Conservation (phyloP, 2,329 filamentous ascomycete genomes). For the Ophiostoma novo-ulmi region DNA sequence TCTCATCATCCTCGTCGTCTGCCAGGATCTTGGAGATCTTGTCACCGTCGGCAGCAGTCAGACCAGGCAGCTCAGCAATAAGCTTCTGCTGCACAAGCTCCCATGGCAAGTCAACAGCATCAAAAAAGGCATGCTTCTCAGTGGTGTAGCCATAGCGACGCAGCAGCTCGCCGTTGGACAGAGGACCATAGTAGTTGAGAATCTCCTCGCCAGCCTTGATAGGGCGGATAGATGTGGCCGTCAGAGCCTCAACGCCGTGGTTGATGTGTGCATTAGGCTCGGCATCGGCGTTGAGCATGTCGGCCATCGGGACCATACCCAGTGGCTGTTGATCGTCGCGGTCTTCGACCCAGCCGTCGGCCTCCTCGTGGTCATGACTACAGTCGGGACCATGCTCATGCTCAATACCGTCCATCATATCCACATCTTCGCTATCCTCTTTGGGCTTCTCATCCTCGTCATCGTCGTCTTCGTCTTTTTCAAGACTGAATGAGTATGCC, state of each 20-base stretch:
- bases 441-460: slow-evolving; percentile 51
- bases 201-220: slow-evolving; percentile 71
- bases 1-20: slow-evolving; percentile 49
- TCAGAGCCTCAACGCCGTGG: slow-evolving; percentile 52
- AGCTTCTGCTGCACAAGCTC: slow-evolving; percentile 36
- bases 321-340: slow-evolving; percentile 56
- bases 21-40: slow-evolving; percentile 39
- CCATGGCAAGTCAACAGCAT: slow-evolving; percentile 74
- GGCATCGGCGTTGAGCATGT: slow-evolving; percentile 83
- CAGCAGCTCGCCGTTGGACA: slow-evolving; percentile 76
- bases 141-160: slow-evolving; percentile 87
- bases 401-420: slow-evolving; percentile 47
- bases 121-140: slow-evolving; percentile 67
- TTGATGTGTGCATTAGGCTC: slow-evolving; percentile 70
- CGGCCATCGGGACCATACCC: slow-evolving; percentile 87
- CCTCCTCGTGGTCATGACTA: slow-evolving; percentile 33
- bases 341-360: slow-evolving; percentile 58
- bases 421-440: slow-evolving; percentile 42
- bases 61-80: slow-evolving; percentile 21
- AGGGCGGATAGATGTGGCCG: slow-evolving; percentile 64
- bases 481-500: slow-evolving; percentile 73
- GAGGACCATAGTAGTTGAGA: slow-evolving; percentile 82
- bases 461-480: slow-evolving; percentile 53
- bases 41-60: slow-evolving; percentile 36
- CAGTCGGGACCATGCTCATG: slow-evolving; percentile 49